phyloP scores from a whole-genome alignment of 2,329 filamentous ascomycete genomes.

The Penicillium sp. region DNA sequence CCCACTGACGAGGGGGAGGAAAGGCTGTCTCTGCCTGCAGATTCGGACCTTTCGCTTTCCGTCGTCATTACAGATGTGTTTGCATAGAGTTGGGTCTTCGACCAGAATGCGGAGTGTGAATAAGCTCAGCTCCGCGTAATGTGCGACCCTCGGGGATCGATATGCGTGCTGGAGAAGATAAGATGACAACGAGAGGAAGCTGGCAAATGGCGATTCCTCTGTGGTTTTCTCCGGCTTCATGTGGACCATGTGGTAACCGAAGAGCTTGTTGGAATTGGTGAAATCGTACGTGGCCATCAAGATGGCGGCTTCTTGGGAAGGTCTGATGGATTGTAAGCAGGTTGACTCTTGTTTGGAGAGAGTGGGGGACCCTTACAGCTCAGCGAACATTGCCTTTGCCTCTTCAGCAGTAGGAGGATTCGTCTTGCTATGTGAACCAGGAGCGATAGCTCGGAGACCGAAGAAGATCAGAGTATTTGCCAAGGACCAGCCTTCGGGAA shows the following conservation, averaged over 20 bases:
- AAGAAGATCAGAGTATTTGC: constrained; percentile 81
- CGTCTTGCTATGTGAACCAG: constrained; percentile 65
- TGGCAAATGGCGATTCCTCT: constrained; percentile 74
- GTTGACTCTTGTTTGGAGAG: background rate
- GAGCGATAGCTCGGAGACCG: constrained; percentile 75
- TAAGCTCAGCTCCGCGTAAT: constrained; percentile 84
- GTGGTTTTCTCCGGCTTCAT: constrained; percentile 63
- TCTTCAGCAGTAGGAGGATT: constrained; percentile 74
- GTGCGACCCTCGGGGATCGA: constrained; percentile 73
- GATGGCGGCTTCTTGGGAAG: constrained; percentile 76
- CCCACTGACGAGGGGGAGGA: constrained; percentile 73
- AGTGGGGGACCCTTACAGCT: constrained; percentile 59
- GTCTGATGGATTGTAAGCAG: constrained; percentile 58
- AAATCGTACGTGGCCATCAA: constrained; percentile 92
- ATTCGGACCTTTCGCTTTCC: constrained; percentile 75
- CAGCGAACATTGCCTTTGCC: constrained; percentile 77
- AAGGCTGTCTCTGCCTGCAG: constrained; percentile 86
- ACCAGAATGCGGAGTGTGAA: constrained; percentile 84
- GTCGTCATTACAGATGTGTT: constrained; percentile 81
- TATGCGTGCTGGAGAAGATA: constrained; percentile 95
- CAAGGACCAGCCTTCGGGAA: constrained; percentile 87
- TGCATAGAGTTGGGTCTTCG: constrained; percentile 81
- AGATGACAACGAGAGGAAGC: constrained; percentile 84
- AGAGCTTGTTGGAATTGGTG: constrained; percentile 90
- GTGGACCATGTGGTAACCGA: constrained; percentile 81